Base-by-base conservation (phyloP, 2,329 filamentous ascomycete species). In the Pseudocercospora musae region DNA sequence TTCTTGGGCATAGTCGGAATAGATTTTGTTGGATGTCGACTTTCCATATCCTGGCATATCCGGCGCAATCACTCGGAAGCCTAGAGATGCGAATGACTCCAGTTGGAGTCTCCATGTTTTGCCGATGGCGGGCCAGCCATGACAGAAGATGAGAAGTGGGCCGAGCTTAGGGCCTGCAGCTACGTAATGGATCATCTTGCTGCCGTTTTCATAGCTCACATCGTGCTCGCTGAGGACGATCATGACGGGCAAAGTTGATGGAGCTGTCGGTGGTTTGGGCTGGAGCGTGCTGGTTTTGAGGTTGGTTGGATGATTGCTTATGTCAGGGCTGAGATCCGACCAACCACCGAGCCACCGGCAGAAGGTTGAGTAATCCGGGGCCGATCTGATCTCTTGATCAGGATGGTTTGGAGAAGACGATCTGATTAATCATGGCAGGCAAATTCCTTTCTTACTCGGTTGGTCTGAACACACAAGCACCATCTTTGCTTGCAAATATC, bases 11-110 rank as follows among this genome's bases (percentile, higher is more conserved):
- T 76, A 76, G 7, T 69, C 71, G 20, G 66, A 61, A 27, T 63
- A 67, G 53, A 69, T 65, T 18, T 66, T 50, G 63, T 70, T 57
- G 7, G 68, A 68, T 1, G 72, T 71, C 0, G 72, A 74, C 13
- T 67, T 67, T 11, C 72, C 74, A 40, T 76, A 76, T 10, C 75
- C 75, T 15, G 73, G 72, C 69, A 73, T 72, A 54, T 77, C 68
- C 61, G 75, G 58, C 57, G 73, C 58, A 37, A 70, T 25, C 53
- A 68, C 52, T 53, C 65, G 56, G 66, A 68, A 72, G 18, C 70
- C 70, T 25, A 64, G 40, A 13, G 58, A 44, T 3, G 66, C 59
- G 57, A 77, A 75, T 11, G 70, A 62, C 1, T 66, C 58, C 11
- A 76, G 67, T 27, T 77, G 74, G 15, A 71, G 69, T 33, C 71